A percentile compares a stretch with the other conserved stretches of the same genome.
phyloP scores from a whole-genome alignment of 805 yeast species.

The Jamesozyma piceae region DNA sequence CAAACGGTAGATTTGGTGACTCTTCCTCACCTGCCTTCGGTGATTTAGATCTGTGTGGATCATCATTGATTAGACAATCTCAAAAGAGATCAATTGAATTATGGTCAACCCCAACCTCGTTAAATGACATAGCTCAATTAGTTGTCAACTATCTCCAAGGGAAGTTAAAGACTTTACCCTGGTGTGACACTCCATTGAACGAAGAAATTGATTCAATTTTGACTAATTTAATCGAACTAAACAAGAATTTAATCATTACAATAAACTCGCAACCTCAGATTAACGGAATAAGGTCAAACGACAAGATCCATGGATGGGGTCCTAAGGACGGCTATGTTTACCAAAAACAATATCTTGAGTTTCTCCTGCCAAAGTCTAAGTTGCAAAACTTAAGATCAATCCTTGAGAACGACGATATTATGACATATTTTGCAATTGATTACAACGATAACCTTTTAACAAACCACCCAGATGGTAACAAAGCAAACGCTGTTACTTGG shows the following conservation, averaged over 20 bases:
- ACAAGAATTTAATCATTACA: conserved; percentile 61
- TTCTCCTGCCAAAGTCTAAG: conserved; percentile 53
- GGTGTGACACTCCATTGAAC: conserved; percentile 89
- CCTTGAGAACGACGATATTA: conserved; percentile 37
- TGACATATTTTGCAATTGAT: conserved; percentile 74
- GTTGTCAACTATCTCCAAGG: conserved; percentile 67
- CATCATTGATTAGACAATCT: conserved; percentile 72
- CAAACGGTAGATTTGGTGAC: conserved; percentile 98
- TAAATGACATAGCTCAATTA: conserved; percentile 52
- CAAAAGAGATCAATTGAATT: conserved; percentile 69
- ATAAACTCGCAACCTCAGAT: conserved; percentile 92
- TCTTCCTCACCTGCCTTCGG: conserved; percentile 96
- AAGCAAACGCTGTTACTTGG: conserved; percentile 95
- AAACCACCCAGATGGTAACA: conserved; percentile 58
- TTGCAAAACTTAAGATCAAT: conserved; percentile 17
- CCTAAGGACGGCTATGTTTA: conserved; percentile 87
- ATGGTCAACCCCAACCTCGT: conserved; percentile 74
- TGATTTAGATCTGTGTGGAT: conserved; percentile 73
- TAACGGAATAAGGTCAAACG: conserved; percentile 65
- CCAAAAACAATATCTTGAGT: conserved; percentile 88
- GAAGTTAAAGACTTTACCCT: conserved; percentile 67
- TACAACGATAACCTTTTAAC: conserved; percentile 47
- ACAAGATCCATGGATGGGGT: conserved; percentile 85
- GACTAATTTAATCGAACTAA: conserved; percentile 50
- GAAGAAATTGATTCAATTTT: conserved; percentile 61